Base-by-base conservation (phyloP, 108 stramenopile genomes). In the Seminavis robusta region DNA sequence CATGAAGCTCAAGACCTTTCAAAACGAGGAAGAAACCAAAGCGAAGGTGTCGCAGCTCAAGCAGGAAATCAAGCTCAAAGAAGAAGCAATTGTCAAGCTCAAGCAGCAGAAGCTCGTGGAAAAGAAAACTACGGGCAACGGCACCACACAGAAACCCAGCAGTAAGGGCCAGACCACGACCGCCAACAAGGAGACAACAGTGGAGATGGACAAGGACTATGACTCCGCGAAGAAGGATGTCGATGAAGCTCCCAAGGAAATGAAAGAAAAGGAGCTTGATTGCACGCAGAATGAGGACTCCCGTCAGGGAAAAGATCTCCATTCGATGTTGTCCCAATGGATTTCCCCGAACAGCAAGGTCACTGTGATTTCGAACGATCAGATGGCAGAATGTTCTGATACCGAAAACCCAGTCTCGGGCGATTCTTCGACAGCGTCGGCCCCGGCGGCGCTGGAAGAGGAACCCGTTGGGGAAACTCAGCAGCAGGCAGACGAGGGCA, bases 1-100 rank as follows among this genome's bases (percentile, higher is more conserved):
- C 30, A 63, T 16, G 79, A 80, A 40, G 45, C 43, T 23, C 74
- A 80, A 19, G 56, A 71, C 13, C 15, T 66, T 44, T 16, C 47
- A 2, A 17, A 61, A 4, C 49, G 65, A 32, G 69, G 60, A 60
- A 16, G 47, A 8, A 47, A 53, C 2, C 42, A 50, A 23, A 27
- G 25, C 16, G 34, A 29, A 7, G n/a, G n/a, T n/a, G n/a, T n/a
- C n/a, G n/a, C n/a, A n/a, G n/a, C n/a, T n/a, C n/a, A 52, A n/a
- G 4, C 26, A 49, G 29, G 6, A 51, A 6, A 29, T 31, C 28
- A 47, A 39, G 19, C 43, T 74, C 0, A 37, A 63, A 38, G 51
- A 41, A 32, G 45, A 67, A 10, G 30, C 63, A 0, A 33, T 21
- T 1, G 60, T 58, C 26, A 59, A 67, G 33, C 56, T 28, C 29